These are phyloP conservation scores for Hypoxylon cercidicola DNA, from an alignment of 495 filamentous ascomycete genomes.

Conservation along the genomic window DNA sequence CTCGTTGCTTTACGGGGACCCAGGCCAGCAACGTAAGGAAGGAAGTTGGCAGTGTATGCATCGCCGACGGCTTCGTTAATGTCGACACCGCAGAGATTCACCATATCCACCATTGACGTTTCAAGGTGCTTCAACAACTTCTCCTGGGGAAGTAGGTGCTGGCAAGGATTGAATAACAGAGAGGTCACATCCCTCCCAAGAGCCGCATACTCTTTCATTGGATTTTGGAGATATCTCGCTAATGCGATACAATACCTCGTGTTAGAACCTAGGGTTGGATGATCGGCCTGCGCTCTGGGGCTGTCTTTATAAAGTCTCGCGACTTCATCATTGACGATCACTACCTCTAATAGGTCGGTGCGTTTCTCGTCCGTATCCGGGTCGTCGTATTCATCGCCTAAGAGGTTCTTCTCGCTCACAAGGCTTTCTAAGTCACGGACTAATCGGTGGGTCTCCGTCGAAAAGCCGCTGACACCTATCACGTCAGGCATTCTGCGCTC, in stretches of 20 bases:
- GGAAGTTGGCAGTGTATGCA: slow-evolving; percentile 80
- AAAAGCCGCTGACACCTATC: slow-evolving; percentile 88
- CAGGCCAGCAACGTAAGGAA: slow-evolving; percentile 91
- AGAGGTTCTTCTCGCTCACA: slow-evolving; percentile 76
- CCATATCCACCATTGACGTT: slow-evolving; percentile 96
- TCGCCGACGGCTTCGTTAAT: slow-evolving; percentile 90
- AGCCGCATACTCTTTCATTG: slow-evolving; percentile 93
- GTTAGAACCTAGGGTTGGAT: slow-evolving; percentile 78
- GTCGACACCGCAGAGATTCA: slow-evolving; percentile 94
- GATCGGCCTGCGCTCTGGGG: slow-evolving; percentile 79
- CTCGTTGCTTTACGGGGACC: slow-evolving; percentile 91
- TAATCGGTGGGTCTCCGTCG: slow-evolving; percentile 84
- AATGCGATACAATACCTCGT: slow-evolving; percentile 89
- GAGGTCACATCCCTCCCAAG: slow-evolving; percentile 88
- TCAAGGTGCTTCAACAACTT: slow-evolving; percentile 87
- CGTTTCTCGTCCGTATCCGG: slow-evolving; percentile 69
- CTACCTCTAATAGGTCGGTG: slow-evolving; percentile 80
- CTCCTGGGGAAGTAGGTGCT: slow-evolving; percentile 86
- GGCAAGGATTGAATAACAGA: slow-evolving; percentile 86
- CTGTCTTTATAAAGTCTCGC: slow-evolving; percentile 93
- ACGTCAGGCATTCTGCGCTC: slow-evolving; percentile 85
- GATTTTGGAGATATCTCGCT: slow-evolving; percentile 90
- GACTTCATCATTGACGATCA: slow-evolving; percentile 95
- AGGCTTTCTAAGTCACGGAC: slow-evolving; percentile 81
- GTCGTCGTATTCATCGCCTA: slow-evolving; percentile 76